phyloP scores from a whole-genome alignment of 2,329 filamentous ascomycete species.

The Verticillium zaregamsianum region DNA sequence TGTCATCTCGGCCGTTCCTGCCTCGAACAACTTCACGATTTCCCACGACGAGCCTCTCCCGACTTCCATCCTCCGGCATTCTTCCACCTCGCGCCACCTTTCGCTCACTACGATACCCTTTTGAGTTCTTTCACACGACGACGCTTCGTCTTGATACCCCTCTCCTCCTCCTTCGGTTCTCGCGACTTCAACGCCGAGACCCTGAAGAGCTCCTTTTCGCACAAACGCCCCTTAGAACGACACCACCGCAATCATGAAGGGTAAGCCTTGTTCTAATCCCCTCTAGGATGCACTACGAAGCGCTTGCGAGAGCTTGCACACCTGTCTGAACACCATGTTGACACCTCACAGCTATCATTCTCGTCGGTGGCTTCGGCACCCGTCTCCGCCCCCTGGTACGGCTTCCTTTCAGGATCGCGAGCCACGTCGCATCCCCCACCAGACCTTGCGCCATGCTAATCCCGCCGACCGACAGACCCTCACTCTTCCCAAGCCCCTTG shows the following conservation, averaged over 20 bases:
- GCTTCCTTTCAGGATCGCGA: neutral
- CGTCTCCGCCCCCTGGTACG: conserved; percentile 88
- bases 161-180: neutral
- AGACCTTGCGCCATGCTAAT: conserved; percentile 5
- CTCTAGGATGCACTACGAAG: neutral
- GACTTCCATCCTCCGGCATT: neutral
- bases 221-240: neutral
- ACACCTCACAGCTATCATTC: conserved; percentile 75
- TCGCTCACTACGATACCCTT: neutral
- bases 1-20: neutral
- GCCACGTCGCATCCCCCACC: neutral
- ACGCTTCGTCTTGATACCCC: neutral
- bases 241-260: neutral
- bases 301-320: neutral
- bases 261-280: neutral
- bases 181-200: neutral
- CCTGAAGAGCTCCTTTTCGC: neutral
- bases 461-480: conserved; percentile 61
- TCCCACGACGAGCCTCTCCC: neutral
- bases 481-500: conserved; percentile 93
- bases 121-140: neutral
- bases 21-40: neutral
- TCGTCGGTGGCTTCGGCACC: conserved; percentile 98
- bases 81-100: neutral
- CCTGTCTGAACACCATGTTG: conserved; percentile 1